Conservation (phyloP, 768 basidiomycete species). For the Tricholoma furcatifolium region DNA sequence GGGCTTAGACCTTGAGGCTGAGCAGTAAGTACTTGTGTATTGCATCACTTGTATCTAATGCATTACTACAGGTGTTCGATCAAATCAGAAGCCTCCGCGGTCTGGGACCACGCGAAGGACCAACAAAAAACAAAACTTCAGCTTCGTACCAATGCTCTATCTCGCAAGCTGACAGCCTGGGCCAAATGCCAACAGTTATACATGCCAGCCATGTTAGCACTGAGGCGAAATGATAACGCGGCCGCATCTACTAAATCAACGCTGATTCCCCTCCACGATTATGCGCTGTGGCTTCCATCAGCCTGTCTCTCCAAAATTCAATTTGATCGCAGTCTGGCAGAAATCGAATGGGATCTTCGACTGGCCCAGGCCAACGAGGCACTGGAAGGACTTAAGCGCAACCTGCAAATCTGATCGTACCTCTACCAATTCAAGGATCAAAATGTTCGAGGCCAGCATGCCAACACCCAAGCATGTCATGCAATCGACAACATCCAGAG, state of each 20-base stretch:
- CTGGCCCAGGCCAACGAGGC: too few species aligned
- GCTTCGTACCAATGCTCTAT: conserved; percentile 7
- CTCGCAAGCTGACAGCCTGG: too few species aligned
- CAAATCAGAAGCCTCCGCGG: background rate
- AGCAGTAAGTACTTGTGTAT: conserved; percentile 16
- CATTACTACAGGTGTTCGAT: conserved; percentile 4
- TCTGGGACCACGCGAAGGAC: conserved; percentile 7
- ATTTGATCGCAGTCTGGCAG: background rate
- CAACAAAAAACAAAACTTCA: too few species aligned
- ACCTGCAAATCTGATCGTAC: conserved; percentile 8
- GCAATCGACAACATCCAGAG: too few species aligned
- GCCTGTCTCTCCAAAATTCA: background rate
- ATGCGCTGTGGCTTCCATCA: conserved; percentile 6
- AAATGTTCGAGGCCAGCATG: conserved; percentile 8
- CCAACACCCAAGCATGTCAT: conserved; percentile 4
- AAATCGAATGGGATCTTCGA: conserved; percentile 11
- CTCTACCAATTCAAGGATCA: conserved; percentile 8
- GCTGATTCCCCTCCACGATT: background rate
- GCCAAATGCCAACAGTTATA: conserved; percentile 13
- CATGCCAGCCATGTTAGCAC: conserved; percentile 6
- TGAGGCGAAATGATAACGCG: background rate
- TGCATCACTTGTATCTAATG: too few species aligned
- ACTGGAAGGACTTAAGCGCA: background rate
- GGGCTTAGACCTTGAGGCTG: conserved; percentile 18
- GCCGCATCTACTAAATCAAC: background rate